A percentile compares a stretch with the other conserved stretches of the same genome.
These are phyloP conservation scores for Penicillium waksmanii DNA, from an alignment of 495 filamentous ascomycete genomes.

Conservation along the genomic window DNA sequence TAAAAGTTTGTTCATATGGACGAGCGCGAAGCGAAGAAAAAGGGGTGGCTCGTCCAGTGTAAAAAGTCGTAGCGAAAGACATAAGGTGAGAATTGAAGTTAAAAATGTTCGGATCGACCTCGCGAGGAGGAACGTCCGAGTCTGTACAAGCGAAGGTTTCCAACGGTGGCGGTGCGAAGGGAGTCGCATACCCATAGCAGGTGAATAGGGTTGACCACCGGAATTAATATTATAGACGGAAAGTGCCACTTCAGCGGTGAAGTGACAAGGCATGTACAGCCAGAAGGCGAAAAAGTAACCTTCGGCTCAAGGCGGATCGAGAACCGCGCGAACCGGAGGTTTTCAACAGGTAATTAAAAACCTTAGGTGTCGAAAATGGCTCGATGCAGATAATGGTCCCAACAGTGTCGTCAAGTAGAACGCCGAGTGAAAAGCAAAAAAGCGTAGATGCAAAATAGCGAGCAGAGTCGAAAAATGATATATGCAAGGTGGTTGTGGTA, in stretches of 20 bases:
- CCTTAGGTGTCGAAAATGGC: constrained; percentile 49
- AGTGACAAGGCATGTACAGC: constrained; percentile 40
- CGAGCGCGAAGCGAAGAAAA: constrained; percentile 39
- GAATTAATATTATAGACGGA: constrained; percentile 54
- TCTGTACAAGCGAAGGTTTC: constrained; percentile 52
- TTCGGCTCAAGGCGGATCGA: constrained; percentile 25
- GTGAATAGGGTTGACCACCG: constrained; percentile 30
- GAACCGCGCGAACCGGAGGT: constrained; percentile 25
- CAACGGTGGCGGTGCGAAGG: constrained; percentile 29
- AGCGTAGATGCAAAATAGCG: constrained; percentile 30
- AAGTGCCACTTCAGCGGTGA: constrained; percentile 15
- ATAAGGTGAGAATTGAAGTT: constrained; percentile 39
- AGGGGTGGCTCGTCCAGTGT: constrained; percentile 39
- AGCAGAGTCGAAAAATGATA: constrained; percentile 28
- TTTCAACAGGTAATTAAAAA: constrained; percentile 38
- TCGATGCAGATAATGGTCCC: constrained; percentile 48
- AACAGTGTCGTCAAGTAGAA: constrained; percentile 45
- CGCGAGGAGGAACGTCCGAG: constrained; percentile 12
- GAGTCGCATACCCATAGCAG: constrained; percentile 24
- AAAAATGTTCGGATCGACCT: constrained; percentile 21
- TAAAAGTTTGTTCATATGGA: constrained; percentile 41
- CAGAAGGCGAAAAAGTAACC: constrained; percentile 35
- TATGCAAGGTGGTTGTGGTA: constrained; percentile 26
- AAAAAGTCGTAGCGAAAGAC: constrained; percentile 46
- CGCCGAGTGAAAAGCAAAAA: constrained; percentile 20